Conservation (phyloP, 1,139 yeast genomes). For the Yamadazyma friedrichii region DNA sequence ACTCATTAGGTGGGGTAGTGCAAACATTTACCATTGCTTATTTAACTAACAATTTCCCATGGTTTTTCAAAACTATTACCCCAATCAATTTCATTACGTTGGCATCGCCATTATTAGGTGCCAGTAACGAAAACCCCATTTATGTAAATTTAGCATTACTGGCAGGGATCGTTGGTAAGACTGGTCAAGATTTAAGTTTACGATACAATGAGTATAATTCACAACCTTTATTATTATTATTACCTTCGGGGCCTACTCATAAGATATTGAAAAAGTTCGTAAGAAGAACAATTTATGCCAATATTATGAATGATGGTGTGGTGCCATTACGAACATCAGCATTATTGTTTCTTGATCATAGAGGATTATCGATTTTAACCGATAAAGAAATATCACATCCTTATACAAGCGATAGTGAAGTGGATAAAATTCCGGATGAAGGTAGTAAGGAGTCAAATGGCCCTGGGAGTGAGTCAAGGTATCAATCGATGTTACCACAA, state of each 20-base stretch:
- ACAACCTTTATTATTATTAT: slow-evolving; percentile 65
- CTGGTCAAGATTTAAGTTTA: slow-evolving; percentile 90
- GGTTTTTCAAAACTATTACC: slow-evolving; percentile 59
- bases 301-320: slow-evolving; percentile 84
- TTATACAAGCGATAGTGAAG: slow-evolving; percentile 10
- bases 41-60: slow-evolving; percentile 60
- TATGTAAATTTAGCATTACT: slow-evolving; percentile 81
- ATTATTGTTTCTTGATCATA: slow-evolving; percentile 64
- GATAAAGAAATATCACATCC: slow-evolving; percentile 12
- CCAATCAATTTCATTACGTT: slow-evolving; percentile 84
- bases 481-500: slow-evolving; percentile 26
- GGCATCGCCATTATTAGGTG: slow-evolving; percentile 88
- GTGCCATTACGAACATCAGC: slow-evolving; percentile 91
- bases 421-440: slow-evolving; percentile 20
- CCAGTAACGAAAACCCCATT: slow-evolving; percentile 80
- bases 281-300: slow-evolving; percentile 75
- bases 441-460: slow-evolving; percentile 7
- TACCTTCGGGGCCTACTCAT: slow-evolving; percentile 85
- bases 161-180: slow-evolving; percentile 87
- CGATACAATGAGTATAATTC: slow-evolving; percentile 33
- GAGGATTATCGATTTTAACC: slow-evolving; percentile 46
- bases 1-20: slow-evolving; percentile 87
- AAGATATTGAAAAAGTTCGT: slow-evolving; percentile 58
- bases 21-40: slow-evolving; percentile 92
- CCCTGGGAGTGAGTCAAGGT: slow-evolving; percentile 3